phyloP scores from a whole-genome alignment of 805 yeast genomes.

The Kodamaea fukazawae region DNA sequence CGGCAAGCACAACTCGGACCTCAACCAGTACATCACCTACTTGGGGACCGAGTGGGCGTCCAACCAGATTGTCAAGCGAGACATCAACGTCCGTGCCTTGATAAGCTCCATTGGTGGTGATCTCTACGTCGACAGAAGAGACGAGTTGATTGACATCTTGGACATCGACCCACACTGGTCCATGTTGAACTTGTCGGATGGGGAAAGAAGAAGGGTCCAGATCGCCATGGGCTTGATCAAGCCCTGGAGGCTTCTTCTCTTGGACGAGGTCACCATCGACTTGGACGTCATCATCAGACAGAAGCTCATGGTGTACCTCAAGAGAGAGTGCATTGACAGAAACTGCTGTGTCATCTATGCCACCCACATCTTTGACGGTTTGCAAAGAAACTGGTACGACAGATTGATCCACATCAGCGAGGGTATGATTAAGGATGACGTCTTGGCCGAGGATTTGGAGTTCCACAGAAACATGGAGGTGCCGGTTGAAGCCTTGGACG shows the following conservation, averaged over 20 bases:
- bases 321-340: conserved; percentile 67
- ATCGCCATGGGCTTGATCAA: conserved; percentile 86
- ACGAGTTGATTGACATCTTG: conserved; percentile 66
- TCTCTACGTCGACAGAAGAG: conserved; percentile 67
- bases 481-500: conserved; percentile 15
- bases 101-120: conserved; percentile 77
- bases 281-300: conserved; percentile 89
- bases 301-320: conserved; percentile 66
- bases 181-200: conserved; percentile 90
- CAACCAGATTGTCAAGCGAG: conserved; percentile 85
- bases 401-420: conserved; percentile 71
- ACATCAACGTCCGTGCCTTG: conserved; percentile 79
- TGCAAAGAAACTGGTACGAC: conserved; percentile 82
- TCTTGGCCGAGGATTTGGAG: conserved; percentile 26
- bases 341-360: conserved; percentile 83
- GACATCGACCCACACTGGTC: conserved; percentile 90
- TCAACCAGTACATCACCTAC: conserved; percentile 61
- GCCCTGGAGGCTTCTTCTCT: conserved; percentile 84
- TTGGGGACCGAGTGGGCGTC: conserved; percentile 98
- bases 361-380: conserved; percentile 95
- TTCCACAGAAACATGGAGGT: conserved; percentile 33
- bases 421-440: conserved; percentile 51
- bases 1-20: conserved; percentile 40
- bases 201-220: conserved; percentile 93
- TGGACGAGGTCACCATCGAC: conserved; percentile 97